Base-by-base conservation (phyloP, 129 eudicot genomes). In the Centella asiatica region DNA sequence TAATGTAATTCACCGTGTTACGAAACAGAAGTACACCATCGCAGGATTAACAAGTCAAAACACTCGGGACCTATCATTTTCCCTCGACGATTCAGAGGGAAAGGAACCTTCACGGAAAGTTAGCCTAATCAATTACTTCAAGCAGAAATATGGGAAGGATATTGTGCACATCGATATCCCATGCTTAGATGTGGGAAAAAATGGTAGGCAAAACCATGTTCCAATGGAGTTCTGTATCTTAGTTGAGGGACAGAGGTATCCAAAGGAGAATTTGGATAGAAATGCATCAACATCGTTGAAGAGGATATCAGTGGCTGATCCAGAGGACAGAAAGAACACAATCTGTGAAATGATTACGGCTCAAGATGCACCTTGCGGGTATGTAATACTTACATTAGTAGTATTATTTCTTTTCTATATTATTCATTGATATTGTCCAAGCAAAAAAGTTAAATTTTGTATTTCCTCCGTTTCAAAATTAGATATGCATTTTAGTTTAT, bases 341-440 rank as follows among this genome's bases (percentile, higher is more conserved):
- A 88, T 88, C 47, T 44, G 62, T 19, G 67, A 68, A 42, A 79
- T 78, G 83, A 70, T 88, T 64, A 61, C 22, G 40, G 84, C 79
- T 23, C 61, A 73, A 42, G 81, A 81, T 71, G 94, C 82, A 49
- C 78, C 85, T 48, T 75, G 80, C 20, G 94, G 94, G 96, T 88
- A 82, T 54, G 87, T 79, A 77, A 24, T 4, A 65, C 11, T 22
- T 27, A 39, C 26, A 24, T 40, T 59, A 34, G 50, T 45, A 12
- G 13, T 4, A 1, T 44, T 57, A 17, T 57, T 57, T 20, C 51
- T 46, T 6, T 46, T 46, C 5, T 46, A 46, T 19, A 44, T 3
- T 18, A 31, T 12, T 34, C 33, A 8, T 49, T 13, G 14, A n/a
- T 34, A 31, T n/a, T 56, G 55, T 86, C 19, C 15, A 57, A 29